These are phyloP conservation scores for Samsoniella hepiali DNA, from an alignment of 2,329 filamentous ascomycete genomes.

Conservation along the genomic window DNA sequence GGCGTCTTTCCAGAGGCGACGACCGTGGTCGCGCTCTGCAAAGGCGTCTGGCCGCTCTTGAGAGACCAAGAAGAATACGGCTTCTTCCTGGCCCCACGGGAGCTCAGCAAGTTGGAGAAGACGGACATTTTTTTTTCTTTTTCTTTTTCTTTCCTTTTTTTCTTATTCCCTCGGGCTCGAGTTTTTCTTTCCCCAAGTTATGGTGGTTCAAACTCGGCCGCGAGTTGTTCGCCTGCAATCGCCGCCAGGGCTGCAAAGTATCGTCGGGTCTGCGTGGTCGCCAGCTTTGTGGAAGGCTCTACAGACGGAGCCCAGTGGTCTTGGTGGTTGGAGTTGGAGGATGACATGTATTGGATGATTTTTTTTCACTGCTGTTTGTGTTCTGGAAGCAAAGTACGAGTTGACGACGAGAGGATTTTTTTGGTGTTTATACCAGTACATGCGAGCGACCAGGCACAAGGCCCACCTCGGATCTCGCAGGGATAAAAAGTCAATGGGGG, in stretches of 20 bases:
- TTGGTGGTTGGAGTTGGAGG: conserved; percentile 4
- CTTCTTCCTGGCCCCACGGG: background rate
- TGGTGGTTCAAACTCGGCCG: conserved; percentile 18
- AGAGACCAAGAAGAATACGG: background rate
- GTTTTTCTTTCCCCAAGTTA: background rate
- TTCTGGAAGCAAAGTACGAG: background rate
- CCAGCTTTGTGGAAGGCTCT: conserved; percentile 19
- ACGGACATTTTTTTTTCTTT: background rate
- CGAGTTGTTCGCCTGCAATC: conserved; percentile 14
- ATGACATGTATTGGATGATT: conserved; percentile 8
- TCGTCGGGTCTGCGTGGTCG: conserved; percentile 14
- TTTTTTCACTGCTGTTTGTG: background rate
- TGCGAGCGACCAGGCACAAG: background rate
- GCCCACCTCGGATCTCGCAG: background rate
- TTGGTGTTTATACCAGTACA: conserved; percentile 4
- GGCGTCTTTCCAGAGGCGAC: background rate
- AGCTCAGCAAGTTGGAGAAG: background rate
- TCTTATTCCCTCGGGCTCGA: background rate
- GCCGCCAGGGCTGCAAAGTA: conserved; percentile 19
- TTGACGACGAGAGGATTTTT: background rate
- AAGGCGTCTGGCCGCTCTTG: conserved; percentile 3
- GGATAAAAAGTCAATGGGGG: background rate
- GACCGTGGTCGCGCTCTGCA: background rate
- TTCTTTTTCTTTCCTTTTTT: background rate
- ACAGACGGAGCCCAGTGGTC: conserved; percentile 10